Base-by-base conservation (phyloP, 352 stramenopile species). In the Globisporangium iwayamae region DNA sequence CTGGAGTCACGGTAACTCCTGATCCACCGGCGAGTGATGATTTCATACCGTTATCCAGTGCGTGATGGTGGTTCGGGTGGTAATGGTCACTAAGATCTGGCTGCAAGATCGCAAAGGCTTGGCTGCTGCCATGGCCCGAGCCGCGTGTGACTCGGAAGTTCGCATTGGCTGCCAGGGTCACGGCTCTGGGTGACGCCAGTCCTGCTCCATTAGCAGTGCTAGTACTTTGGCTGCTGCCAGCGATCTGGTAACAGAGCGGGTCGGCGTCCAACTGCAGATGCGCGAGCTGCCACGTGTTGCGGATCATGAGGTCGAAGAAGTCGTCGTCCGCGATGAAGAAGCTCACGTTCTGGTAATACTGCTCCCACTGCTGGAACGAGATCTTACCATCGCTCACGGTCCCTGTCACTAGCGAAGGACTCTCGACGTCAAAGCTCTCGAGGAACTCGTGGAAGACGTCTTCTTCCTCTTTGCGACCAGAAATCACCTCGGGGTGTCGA, bases 341-440 rank as follows among this genome's bases (percentile, higher is more conserved):
- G 60, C 83, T 90, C 4, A 98, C 76, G 62, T 96, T 96, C 50
- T 91, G 75, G 77, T 97, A 98, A 70, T 97, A 98, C 20, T 89
- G 68, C 60, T 85, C 72, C 79, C 79, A 91, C 53, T 91, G 79
- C 14, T 60, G 36, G 16, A 68, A 73, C 10, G 72, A 66, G 51
- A 91, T 78, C 56, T 74, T 77, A 28, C 68, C 72, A 34, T 71
- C 50, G 0, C 28, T 32, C 4, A 14, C 36, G 36, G 36, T 16
- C 9, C 36, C 36, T 3, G 25, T 28, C 25, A 52, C 39, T 9
- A 53, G 25, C 47, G 4, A 22, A 46, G 34, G 18, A 41, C 80
- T 74, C 4, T 81, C 76, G 45, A 90, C 67, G 56, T 92, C 83
- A 48, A 89, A 94, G 50, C 84, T 88, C 60, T 89, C 75, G 22